phyloP scores from a whole-genome alignment of 106 monocot genomes.

The Dendrobium catenatum region DNA sequence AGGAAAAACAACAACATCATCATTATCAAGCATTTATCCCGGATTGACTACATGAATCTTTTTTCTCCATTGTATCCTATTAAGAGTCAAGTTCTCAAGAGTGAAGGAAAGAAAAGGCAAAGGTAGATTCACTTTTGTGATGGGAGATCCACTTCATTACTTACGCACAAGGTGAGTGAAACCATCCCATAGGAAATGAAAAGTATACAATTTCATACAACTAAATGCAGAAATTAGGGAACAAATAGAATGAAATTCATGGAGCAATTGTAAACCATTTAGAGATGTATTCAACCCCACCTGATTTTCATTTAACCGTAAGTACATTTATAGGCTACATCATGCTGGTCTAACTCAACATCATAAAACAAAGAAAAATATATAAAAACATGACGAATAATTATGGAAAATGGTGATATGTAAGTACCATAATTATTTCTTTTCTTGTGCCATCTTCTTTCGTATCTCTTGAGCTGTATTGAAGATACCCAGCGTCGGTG shows the following conservation, averaged over 20 bases:
- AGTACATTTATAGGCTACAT: not conserved
- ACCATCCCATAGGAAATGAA: not conserved
- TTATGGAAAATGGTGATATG: not conserved
- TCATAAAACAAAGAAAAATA: not conserved
- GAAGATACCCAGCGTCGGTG: constrained; percentile 87
- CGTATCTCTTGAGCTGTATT: constrained; percentile 85
- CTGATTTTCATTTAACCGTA: not conserved
- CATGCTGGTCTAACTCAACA: not conserved
- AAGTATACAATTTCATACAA: not conserved
- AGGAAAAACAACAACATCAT: no score
- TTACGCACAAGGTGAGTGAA: not conserved
- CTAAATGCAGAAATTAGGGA: not conserved
- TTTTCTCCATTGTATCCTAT: no score
- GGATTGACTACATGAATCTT: no score
- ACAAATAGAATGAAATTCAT: not conserved
- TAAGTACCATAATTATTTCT: constrained; percentile 12
- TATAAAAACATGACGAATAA: not conserved
- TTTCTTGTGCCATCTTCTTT: constrained; percentile 71
- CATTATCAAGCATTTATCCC: no score
- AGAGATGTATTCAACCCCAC: not conserved
- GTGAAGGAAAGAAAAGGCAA: no score
- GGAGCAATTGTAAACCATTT: not conserved
- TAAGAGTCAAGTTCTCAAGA: no score
- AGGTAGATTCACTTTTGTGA: not conserved
- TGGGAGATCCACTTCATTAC: not conserved